phyloP scores from a whole-genome alignment of 2,329 filamentous ascomycete genomes.

The Pseudocercospora crystallina region DNA sequence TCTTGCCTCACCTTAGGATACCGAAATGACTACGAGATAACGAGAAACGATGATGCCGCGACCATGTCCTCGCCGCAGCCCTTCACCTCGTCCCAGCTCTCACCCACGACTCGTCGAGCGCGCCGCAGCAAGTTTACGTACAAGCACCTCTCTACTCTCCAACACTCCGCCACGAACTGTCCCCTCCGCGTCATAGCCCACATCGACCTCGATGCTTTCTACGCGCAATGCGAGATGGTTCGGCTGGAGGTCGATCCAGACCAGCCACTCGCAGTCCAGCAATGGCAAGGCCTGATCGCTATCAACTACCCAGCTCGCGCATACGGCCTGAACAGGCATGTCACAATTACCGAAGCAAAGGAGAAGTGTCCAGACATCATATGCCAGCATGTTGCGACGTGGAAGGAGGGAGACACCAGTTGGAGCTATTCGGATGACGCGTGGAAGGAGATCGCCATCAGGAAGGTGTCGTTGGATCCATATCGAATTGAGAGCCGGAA shows the following conservation, averaged over 20 bases:
- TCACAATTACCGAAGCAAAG: constrained; percentile 76
- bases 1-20: not conserved
- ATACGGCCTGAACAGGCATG: constrained; percentile 76
- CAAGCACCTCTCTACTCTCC: constrained; percentile 75
- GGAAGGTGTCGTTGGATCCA: constrained; percentile 93
- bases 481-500: constrained; percentile 82
- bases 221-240: constrained; percentile 90
- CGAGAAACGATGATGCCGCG: not conserved
- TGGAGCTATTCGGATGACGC: constrained; percentile 91
- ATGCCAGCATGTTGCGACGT: constrained; percentile 90
- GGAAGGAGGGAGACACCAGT: constrained; percentile 84
- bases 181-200: constrained; percentile 87
- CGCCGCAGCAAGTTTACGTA: constrained; percentile 75
- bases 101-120: constrained; percentile 23
- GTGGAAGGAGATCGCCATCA: constrained; percentile 72
- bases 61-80: constrained; percentile 28
- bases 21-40: constrained; percentile 12
- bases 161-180: constrained; percentile 66
- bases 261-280: constrained; percentile 85
- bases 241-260: constrained; percentile 72
- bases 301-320: constrained; percentile 90
- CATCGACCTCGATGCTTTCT: constrained; percentile 96
- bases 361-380: constrained; percentile 83
- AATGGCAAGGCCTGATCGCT: constrained; percentile 93
- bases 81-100: constrained; percentile 32